Base-by-base conservation (phyloP, 345 rosid species). In the Eucalyptus tenuipes region DNA sequence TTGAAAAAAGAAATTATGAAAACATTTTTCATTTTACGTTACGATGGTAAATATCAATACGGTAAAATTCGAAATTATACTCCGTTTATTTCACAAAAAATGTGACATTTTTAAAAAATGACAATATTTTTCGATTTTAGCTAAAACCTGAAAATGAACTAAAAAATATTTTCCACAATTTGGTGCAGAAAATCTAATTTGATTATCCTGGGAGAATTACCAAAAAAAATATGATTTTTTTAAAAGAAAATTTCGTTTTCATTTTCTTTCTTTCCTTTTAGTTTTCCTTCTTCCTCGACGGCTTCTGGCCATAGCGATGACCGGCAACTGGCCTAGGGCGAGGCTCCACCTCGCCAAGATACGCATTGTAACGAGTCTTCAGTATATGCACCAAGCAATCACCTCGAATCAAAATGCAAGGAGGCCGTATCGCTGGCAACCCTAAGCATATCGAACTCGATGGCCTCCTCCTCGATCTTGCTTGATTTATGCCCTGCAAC, bases 341-440 rank as follows among this genome's bases (percentile, higher is more conserved):
- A 3, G 12, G 61, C 27, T 55, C 12, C 61, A 55, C 29, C 61
- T 55, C 13, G 2, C 98, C 94, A 45, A 97, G 92, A 91, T 96
- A 97, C 50, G 94, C 95, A 89, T 97, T 95, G 89, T 96, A 96
- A 89, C 99, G 96, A 86, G 98, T 97, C 91, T 95, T 91, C 47
- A 97, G 95, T 27, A 97, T 88, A 49, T 92, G 94, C 87, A 96
- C 92, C 91, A 97, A 90, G 59, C 93, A 95, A 89, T 95, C 97
- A 17, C 99, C 98, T 33, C 96, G 93, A 87, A 97, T 94, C 87
- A 96, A 91, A 49, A 96, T 93, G 89, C 93, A 91, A 4, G 98
- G 94, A 49, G 94, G 96, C 44, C 95, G 93, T 86, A 97, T 93
- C 1, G 95, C 95, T 20, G 96, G 95, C 89, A 85, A 95, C 97